A percentile compares a stretch with the other conserved stretches of the same genome.
Conservation (phyloP, 2,329 filamentous ascomycete species). For the Cryphonectria nitschkei region DNA sequence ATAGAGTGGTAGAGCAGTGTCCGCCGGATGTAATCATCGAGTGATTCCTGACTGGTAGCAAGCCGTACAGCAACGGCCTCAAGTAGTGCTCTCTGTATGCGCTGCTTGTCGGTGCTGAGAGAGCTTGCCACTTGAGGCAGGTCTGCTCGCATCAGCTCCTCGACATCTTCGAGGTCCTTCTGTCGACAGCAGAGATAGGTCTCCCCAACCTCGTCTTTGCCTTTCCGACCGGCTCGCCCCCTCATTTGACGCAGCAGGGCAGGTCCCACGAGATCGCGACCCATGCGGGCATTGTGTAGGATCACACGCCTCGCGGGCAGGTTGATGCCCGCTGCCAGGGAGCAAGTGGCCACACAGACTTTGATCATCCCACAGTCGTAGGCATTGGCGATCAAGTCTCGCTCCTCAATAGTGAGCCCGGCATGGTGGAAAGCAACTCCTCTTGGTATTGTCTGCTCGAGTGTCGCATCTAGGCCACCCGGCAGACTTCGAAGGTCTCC, state of each 20-base stretch:
- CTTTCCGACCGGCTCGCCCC: constrained; percentile 76
- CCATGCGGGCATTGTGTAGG: constrained; percentile 75
- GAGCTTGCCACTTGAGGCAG: constrained; percentile 72
- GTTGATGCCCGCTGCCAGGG: constrained; percentile 82
- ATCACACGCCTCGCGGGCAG: constrained; percentile 75
- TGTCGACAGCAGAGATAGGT: constrained; percentile 76
- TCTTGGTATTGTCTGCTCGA: constrained; percentile 65
- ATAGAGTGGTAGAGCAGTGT: constrained; percentile 67
- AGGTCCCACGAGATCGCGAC: constrained; percentile 74
- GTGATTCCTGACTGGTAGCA: constrained; percentile 65
- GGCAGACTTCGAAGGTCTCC: constrained; percentile 67
- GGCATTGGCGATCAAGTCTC: constrained; percentile 70
- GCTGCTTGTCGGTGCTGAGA: constrained; percentile 66
- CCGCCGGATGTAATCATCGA: constrained; percentile 69
- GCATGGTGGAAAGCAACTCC: constrained; percentile 79
- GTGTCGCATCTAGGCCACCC: constrained; percentile 66
- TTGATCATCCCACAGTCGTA: constrained; percentile 71
- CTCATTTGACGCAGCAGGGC: constrained; percentile 83
- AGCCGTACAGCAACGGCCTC: constrained; percentile 72
- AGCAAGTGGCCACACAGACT: constrained; percentile 77
- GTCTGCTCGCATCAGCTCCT: constrained; percentile 72
- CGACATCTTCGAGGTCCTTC: constrained; percentile 69
- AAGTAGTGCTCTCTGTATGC: constrained; percentile 71
- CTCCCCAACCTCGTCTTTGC: constrained; percentile 77
- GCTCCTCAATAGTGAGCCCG: constrained; percentile 74